Percentiles rank a stretch among this genome's conserved stretches.
Conservation (phyloP, 2,329 filamentous ascomycete species). For the Dryadomyces quercus-mongolicae region DNA sequence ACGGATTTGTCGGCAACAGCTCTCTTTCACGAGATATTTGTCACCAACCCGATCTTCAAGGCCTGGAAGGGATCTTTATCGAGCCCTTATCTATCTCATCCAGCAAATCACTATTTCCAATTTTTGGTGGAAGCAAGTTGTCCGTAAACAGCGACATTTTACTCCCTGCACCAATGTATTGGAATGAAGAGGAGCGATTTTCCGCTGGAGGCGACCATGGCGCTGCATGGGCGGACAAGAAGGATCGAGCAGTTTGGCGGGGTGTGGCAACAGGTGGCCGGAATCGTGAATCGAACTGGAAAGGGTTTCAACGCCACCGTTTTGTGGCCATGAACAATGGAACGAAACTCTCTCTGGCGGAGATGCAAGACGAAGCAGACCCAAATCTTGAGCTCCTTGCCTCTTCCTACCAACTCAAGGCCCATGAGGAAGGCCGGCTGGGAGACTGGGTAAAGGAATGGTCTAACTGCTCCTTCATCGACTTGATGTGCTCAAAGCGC, state of each 20-base stretch:
- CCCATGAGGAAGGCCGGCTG: constrained; percentile 30
- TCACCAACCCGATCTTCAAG: constrained; percentile 51
- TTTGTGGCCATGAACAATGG: constrained; percentile 64
- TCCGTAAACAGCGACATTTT: constrained; percentile 59
- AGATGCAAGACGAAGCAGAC: constrained; percentile 27
- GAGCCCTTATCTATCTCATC: constrained; percentile 43
- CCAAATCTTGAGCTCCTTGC: constrained; percentile 43
- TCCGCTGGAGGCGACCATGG: constrained; percentile 43
- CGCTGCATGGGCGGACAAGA: constrained; percentile 45
- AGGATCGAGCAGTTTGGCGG: constrained; percentile 45
- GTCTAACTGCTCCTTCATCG: constrained; percentile 39
- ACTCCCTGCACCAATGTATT: constrained; percentile 59
- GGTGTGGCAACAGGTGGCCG: constrained; percentile 54
- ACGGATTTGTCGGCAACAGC: constrained; percentile 51
- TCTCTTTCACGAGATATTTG: constrained; percentile 50
- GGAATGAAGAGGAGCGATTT: constrained; percentile 50
- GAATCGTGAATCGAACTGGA: constrained; percentile 52
- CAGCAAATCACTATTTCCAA: constrained; percentile 46
- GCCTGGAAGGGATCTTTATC: constrained; percentile 53
- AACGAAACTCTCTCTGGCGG: constrained; percentile 40
- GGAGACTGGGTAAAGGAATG: constrained; percentile 36
- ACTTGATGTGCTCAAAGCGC: constrained; percentile 36
- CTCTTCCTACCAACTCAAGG: constrained; percentile 32
- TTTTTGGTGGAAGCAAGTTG: constrained; percentile 59
- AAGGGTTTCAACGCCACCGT: constrained; percentile 61